Conservation (phyloP, 768 basidiomycete genomes). For the Mycena polygramma region DNA sequence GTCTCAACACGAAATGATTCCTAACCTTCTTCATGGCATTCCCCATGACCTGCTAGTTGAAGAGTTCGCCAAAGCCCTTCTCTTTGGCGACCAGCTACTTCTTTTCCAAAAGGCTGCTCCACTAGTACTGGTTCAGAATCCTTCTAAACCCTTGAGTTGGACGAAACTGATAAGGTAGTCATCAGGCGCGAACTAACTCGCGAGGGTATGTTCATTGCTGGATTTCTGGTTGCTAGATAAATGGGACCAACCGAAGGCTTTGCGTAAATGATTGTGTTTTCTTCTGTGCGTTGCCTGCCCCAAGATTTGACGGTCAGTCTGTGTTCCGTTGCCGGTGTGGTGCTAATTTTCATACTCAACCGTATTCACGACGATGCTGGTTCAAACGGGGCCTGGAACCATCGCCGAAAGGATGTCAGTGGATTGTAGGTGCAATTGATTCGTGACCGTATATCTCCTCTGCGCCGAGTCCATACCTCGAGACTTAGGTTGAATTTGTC, state of each 20-base stretch:
- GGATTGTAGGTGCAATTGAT: conserved; percentile 72
- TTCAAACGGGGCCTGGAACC: conserved; percentile 57
- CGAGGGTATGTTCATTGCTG: background rate
- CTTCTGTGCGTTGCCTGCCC: background rate
- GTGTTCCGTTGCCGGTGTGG: conserved; percentile 65
- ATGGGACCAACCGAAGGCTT: conserved; percentile 60
- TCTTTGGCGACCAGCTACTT: conserved; percentile 57
- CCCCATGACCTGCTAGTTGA: conserved; percentile 73
- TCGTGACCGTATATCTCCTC: conserved; percentile 48
- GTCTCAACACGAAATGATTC: conserved; percentile 14
- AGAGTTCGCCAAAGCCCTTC: conserved; percentile 69
- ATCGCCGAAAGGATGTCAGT: conserved; percentile 58
- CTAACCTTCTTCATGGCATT: conserved; percentile 55
- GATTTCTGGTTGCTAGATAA: conserved; percentile 42
- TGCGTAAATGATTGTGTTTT: conserved; percentile 56
- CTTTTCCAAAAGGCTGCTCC: conserved; percentile 79
- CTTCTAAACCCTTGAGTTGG: conserved; percentile 54
- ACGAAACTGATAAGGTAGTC: conserved; percentile 52
- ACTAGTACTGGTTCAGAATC: conserved; percentile 70
- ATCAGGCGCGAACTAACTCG: conserved; percentile 62
- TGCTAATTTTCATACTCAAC: background rate
- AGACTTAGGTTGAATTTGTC: background rate
- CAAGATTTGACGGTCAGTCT: conserved; percentile 54
- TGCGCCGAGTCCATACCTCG: background rate
- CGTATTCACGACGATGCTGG: conserved; percentile 65